A percentile compares a stretch with the other conserved stretches of the same genome.
Evolutionary conservation across 2,329 filamentous ascomycete genomes (phyloP).

Genomic region (Saccharata proteae): DNA sequence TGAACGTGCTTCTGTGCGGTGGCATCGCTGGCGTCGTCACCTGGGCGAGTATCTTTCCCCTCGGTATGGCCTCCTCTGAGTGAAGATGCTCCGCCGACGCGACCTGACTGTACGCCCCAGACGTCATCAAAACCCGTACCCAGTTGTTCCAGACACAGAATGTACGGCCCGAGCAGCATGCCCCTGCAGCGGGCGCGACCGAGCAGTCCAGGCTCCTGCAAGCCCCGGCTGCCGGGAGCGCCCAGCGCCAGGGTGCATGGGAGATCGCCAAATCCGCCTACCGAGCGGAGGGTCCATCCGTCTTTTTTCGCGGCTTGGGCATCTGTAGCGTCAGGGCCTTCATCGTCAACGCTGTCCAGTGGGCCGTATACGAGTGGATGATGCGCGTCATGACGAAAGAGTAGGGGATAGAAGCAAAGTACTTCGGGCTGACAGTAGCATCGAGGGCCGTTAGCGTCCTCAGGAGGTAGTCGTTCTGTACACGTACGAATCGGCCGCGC

Average conservation of each 20-base stretch:
- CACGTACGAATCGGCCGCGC: no score
- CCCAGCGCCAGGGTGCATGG: constrained; percentile 40
- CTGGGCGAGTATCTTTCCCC: constrained; percentile 81
- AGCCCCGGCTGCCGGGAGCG: not conserved
- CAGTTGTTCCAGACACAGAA: constrained; percentile 74
- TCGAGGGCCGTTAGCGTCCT: no score
- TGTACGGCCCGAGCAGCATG: not conserved
- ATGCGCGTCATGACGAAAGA: constrained; percentile 40
- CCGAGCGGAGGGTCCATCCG: constrained; percentile 54
- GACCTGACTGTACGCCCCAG: constrained; percentile 25
- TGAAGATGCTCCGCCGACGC: not conserved
- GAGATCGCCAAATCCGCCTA: constrained; percentile 57
- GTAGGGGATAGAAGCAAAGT: no score
- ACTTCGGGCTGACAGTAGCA: no score
- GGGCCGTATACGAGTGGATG: constrained; percentile 83
- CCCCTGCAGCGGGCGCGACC: not conserved
- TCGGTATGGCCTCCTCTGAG: constrained; percentile 30
- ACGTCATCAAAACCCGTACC: constrained; percentile 83
- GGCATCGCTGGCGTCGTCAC: constrained; percentile 78
- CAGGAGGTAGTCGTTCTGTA: no score
- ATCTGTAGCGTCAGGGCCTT: constrained; percentile 82
- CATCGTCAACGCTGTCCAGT: constrained; percentile 84
- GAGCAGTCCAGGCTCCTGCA: not conserved
- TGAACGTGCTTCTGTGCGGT: constrained; percentile 66
- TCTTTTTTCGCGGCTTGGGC: constrained; percentile 72